Base-by-base conservation (phyloP, 352 stramenopile species). In the Elongisporangium undulatum region DNA sequence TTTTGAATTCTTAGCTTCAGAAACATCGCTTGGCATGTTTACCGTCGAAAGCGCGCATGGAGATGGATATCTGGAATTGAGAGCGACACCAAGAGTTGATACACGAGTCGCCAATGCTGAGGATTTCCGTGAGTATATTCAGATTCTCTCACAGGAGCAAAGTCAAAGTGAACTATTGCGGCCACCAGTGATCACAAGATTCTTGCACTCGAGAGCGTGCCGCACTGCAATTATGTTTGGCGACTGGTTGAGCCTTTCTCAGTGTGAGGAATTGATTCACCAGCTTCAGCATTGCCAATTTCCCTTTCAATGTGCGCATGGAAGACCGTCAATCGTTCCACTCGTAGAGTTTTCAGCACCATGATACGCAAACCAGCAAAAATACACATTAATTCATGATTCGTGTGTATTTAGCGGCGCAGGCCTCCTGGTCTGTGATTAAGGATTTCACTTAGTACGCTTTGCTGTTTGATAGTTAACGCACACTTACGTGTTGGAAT, bases 171-270 rank as follows among this genome's bases (percentile, higher is more conserved):
- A 56, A 16, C 59, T 68, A 49, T 74, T 89, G 64, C 73, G 81
- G 3, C 84, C 88, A 9, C 85, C 83, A 29, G 79, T 87, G 41
- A 82, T 97, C 49, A 95, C 85, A 13, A 78, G 85, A 22, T 72
- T 96, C 6, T 58, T 98, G 0, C 83, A 96, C 56, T 97, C 88
- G 12, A 75, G 92, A 48, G 92, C 90, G 10, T 98, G 92, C 48
- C 79, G 92, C 10, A 96, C 92, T 59, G 90, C 90, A 3, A 96
- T 96, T 50, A 98, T 97, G 92, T 98, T 98, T 79, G 92, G 92
- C 16, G 92, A 98, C 57, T 69, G 69, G 29, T 57, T 98, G 23
- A 82, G 79, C 53, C 29, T 84, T 34, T 69, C 68, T 15, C 73
- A 94, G 64, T 96, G 88, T 51, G 58, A 74, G 20, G 61, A 86